Evolutionary conservation across 202 grass and related monocot species (phyloP).

Genomic region (Setaria italica): DNA sequence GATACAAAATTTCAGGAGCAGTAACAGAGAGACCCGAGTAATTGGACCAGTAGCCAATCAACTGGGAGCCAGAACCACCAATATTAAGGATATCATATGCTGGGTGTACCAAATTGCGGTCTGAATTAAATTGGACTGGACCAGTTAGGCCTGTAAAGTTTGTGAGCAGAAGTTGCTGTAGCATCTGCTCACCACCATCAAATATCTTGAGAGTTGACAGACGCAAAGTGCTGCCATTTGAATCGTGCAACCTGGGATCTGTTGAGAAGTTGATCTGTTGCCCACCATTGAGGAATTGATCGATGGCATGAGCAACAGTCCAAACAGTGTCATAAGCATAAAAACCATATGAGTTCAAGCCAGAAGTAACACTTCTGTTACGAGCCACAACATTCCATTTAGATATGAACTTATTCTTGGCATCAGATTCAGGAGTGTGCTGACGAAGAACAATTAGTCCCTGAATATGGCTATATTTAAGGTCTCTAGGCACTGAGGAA

Average conservation of each 20-base stretch:
- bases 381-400: slow-evolving; percentile 61
- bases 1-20: slow-evolving; percentile 81
- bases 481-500: slow-evolving; percentile 45
- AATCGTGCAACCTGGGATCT: slow-evolving; percentile 70
- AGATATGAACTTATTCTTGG: slow-evolving; percentile 67
- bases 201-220: slow-evolving; percentile 74
- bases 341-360: slow-evolving; percentile 75
- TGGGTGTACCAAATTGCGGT: slow-evolving; percentile 65
- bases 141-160: slow-evolving; percentile 88
- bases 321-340: slow-evolving; percentile 97
- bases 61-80: slow-evolving; percentile 51
- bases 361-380: slow-evolving; percentile 53
- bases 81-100: slow-evolving; percentile 91
- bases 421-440: slow-evolving; percentile 69
- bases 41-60: slow-evolving; percentile 97
- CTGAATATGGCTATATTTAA: slow-evolving; percentile 58
- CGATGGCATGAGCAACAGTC: slow-evolving; percentile 72
- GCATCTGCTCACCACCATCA: slow-evolving; percentile 72
- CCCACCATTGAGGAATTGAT: slow-evolving; percentile 64
- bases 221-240: slow-evolving; percentile 64
- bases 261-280: slow-evolving; percentile 68
- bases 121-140: slow-evolving; percentile 67
- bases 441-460: slow-evolving; percentile 81
- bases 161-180: slow-evolving; percentile 72
- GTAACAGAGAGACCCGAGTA: slow-evolving; percentile 83